These are phyloP conservation scores for Blepharisma stoltei DNA, from an alignment of 73 alveolate species.

Conservation along the genomic window DNA sequence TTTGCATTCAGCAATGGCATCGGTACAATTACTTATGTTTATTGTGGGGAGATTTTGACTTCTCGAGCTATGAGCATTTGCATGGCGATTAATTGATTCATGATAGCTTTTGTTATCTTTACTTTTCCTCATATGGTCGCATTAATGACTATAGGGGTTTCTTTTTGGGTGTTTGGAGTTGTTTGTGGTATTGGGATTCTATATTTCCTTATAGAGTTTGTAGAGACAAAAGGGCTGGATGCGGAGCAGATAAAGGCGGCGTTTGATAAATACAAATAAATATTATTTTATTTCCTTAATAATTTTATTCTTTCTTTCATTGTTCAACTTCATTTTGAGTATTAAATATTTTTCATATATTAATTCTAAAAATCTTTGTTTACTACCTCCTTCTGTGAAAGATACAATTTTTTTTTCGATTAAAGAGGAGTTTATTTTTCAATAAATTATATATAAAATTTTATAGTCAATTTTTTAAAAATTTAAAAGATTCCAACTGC, in stretches of 20 bases:
- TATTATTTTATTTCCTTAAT: too few species aligned
- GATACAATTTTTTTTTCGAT: too few species aligned
- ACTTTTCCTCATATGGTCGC: background rate
- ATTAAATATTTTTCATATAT: too few species aligned
- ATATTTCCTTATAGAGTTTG: slow-evolving; percentile 3
- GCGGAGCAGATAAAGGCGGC: background rate
- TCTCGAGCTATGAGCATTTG: slow-evolving; percentile 22
- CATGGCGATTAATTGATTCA: background rate
- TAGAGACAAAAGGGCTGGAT: slow-evolving; percentile 26
- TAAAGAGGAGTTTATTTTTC: too few species aligned
- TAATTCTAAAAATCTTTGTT: too few species aligned
- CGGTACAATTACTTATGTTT: background rate
- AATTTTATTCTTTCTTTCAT: too few species aligned
- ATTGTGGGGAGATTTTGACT: background rate
- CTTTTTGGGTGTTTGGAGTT: background rate
- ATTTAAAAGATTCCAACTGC: too few species aligned
- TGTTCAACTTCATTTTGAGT: too few species aligned
- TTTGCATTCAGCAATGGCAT: background rate
- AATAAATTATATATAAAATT: too few species aligned
- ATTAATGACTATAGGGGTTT: background rate
- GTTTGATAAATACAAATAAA: too few species aligned
- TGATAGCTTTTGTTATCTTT: background rate
- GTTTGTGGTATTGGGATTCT: background rate
- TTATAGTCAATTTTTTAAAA: too few species aligned
- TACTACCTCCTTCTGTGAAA: too few species aligned